phyloP scores from a whole-genome alignment of 371 early-diverging fungal genomes.

The Haplosporangium sp. region DNA sequence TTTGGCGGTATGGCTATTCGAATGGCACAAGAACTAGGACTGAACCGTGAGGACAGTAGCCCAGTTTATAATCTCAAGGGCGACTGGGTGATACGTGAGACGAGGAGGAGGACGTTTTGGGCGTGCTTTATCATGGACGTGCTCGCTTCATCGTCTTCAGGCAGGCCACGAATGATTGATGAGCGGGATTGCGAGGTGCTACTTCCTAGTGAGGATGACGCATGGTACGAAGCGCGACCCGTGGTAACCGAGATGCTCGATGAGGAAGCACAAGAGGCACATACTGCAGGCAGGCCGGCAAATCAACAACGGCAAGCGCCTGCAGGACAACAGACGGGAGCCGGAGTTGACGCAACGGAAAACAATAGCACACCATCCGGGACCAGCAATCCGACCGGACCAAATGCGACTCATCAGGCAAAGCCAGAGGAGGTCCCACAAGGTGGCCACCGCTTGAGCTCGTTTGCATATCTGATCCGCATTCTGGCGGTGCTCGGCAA shows the following conservation, averaged over 20 bases:
- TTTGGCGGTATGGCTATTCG: conserved; percentile 72
- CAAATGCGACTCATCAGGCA: not conserved
- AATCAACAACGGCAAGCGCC: not conserved
- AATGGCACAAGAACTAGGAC: conserved; percentile 62
- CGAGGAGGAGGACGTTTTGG: conserved; percentile 66
- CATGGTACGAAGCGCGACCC: conserved; percentile 56
- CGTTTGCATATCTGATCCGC: conserved; percentile 54
- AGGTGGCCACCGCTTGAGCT: conserved; percentile 29
- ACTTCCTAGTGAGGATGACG: conserved; percentile 64
- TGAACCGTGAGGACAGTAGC: conserved; percentile 63
- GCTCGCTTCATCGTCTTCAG: conserved; percentile 58
- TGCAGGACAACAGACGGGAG: not conserved
- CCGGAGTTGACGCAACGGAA: not conserved
- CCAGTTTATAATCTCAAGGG: conserved; percentile 48
- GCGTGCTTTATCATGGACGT: conserved; percentile 56
- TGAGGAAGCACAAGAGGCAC: conserved; percentile 13
- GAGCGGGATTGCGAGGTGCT: conserved; percentile 66
- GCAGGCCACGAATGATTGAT: conserved; percentile 65
- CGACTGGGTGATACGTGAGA: conserved; percentile 64
- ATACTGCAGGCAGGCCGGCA: not conserved
- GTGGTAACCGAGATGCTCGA: conserved; percentile 50
- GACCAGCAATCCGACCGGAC: not conserved
- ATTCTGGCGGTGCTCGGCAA: conserved; percentile 58
- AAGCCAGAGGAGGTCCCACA: not conserved
- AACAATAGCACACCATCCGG: not conserved